Evolutionary conservation across 768 basidiomycete genomes (phyloP), one percentile per base, ranked within the genome.

Genomic region (Trametes villosa): DNA sequence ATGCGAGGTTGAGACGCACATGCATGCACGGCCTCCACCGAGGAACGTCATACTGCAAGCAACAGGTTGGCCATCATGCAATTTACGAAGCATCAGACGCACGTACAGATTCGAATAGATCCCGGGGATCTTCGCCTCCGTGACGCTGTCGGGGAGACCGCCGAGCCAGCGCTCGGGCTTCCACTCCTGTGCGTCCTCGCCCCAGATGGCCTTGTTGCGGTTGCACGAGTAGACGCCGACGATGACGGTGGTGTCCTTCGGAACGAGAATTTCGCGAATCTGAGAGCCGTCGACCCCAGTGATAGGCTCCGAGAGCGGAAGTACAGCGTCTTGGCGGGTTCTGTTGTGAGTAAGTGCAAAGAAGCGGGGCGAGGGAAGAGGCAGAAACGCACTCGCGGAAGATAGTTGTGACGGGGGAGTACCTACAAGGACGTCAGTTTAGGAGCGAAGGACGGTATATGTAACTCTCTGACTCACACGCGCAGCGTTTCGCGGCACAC

Each of bases 391-490:
- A 71, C 45, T 71, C 70, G 51, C 76, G 61, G 68, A 64, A 42
- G 0, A 78, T 80, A 7, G 61, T 63, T 0, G 78, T 69, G 3
- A 86, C 79, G 0, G 85, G 84, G 0, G 84, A 48, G 78, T 76
- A 78, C 51, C 42, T 81, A 70, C 78, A 59, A 0, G n/a, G 18
- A 12, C 9, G 18, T 22, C 4, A n/a, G n/a, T 5, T 49, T 1
- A 20, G 46, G 22, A 26, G 17, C 18, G 24, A 27, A 12, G n/a
- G n/a, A 27, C 9, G 9, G 11, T 17, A 31, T 11, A 4, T 8
- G 13, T 20, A 12, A 9, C 13, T 8, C 22, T 17, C 11, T 45
- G 40, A 50, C 57, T 27, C 20, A 62, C 60, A 62, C 9, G 20
- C 60, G 45, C 9, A 62, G 45, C 6, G 62, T 63, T 34, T 63